These are phyloP conservation scores for Tripterygium wilfordii DNA, from an alignment of 177 flowering plant genomes.

Conservation along the genomic window DNA sequence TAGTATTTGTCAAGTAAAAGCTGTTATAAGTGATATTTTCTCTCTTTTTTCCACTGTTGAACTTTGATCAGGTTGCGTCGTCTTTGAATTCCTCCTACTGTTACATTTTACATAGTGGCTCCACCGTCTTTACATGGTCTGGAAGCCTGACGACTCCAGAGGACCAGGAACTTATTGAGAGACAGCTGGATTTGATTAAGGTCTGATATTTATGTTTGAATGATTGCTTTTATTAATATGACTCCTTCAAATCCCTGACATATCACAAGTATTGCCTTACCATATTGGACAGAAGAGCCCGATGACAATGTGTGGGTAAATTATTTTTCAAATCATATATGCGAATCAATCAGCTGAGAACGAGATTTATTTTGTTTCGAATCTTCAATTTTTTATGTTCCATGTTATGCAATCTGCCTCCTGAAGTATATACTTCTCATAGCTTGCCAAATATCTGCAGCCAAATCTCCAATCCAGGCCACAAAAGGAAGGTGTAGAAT, in stretches of 20 bases:
- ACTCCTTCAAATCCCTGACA: no score
- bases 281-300: no score
- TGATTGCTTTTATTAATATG: background rate
- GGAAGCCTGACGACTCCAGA: constrained; percentile 75
- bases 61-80: constrained; percentile 64
- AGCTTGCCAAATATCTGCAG: constrained; percentile 40
- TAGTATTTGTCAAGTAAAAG: no score
- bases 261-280: no score
- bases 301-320: no score
- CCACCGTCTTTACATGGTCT: constrained; percentile 80
- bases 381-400: no score
- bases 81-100: constrained; percentile 93
- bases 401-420: no score
- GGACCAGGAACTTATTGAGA: constrained; percentile 91
- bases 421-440: background rate
- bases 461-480: constrained; percentile 75
- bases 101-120: constrained; percentile 73
- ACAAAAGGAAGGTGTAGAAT: constrained; percentile 89
- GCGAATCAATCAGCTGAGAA: no score
- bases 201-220: constrained; percentile 29
- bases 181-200: constrained; percentile 90
- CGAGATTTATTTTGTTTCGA: no score
- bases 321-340: no score
- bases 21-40: no score
- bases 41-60: constrained; percentile 1